Conservation (phyloP, 352 stramenopile species). For the Pythium apleroticum region DNA sequence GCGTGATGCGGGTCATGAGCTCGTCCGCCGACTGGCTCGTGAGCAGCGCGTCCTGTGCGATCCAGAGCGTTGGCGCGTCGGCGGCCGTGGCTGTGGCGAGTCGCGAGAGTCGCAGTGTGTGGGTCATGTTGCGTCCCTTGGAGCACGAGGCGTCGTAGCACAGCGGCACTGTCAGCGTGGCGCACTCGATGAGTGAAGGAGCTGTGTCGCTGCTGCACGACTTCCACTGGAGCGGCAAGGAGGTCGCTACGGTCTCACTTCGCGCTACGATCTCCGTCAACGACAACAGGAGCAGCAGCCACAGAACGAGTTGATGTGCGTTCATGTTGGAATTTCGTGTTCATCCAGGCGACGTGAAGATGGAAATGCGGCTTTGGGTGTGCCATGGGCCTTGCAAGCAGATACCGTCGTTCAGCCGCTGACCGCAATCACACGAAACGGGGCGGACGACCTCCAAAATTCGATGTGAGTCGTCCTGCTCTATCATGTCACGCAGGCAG, state of each 20-base stretch:
- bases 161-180: background rate
- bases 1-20: background rate
- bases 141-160: background rate
- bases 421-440: too few species aligned
- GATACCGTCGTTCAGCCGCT: too few species aligned
- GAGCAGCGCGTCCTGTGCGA: background rate
- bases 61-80: background rate
- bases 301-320: too few species aligned
- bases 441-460: too few species aligned
- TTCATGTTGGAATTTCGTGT: too few species aligned
- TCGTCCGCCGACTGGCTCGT: background rate
- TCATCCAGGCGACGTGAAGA: too few species aligned
- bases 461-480: too few species aligned
- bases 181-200: background rate
- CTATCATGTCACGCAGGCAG: too few species aligned
- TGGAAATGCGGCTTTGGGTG: too few species aligned
- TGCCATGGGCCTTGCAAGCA: too few species aligned
- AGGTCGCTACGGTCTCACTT: background rate
- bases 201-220: background rate
- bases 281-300: too few species aligned
- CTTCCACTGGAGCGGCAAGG: background rate
- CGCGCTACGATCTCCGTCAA: background rate
- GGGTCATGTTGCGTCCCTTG: background rate
- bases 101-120: background rate
- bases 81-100: background rate